Conservation (phyloP, 1,284 basidiomycete genomes). For the Apiotrichum sp. region DNA sequence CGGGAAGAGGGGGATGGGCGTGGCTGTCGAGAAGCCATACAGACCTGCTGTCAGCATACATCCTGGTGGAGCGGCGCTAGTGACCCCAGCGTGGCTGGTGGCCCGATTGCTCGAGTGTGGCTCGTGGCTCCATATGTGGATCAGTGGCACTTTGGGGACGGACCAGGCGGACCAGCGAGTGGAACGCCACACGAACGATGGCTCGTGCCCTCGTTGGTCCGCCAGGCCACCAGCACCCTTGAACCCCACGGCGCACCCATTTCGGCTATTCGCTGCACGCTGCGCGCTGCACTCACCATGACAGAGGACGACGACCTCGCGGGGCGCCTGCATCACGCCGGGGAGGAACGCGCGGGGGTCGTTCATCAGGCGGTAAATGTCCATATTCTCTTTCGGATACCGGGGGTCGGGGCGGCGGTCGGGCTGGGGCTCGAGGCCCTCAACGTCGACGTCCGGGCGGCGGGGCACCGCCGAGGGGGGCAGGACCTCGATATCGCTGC, state of each 20-base stretch:
- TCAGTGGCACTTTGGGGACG: neutral
- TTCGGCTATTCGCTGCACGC: too few species aligned
- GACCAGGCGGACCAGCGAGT: too few species aligned
- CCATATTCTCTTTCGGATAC: constrained; percentile 28
- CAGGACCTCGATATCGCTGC: neutral
- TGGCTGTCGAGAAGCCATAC: constrained; percentile 84
- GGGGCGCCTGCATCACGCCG: constrained; percentile 61
- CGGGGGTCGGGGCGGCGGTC: constrained; percentile 25
- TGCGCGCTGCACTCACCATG: constrained; percentile 62
- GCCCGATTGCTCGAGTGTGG: neutral
- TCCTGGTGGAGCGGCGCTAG: too few species aligned
- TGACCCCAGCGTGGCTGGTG: too few species aligned
- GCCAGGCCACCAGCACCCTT: neutral
- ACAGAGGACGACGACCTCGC: constrained; percentile 87
- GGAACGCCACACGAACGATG: neutral
- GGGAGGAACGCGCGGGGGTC: constrained; percentile 66
- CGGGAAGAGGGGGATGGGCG: constrained; percentile 63
- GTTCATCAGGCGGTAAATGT: constrained; percentile 65
- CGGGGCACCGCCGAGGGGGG: neutral
- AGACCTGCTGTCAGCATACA: constrained; percentile 55
- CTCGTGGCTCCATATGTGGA: neutral
- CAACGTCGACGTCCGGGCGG: constrained; percentile 2
- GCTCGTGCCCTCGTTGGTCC: neutral
- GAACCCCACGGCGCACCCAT: neutral
- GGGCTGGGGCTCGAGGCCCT: constrained; percentile 2